Evolutionary conservation across 768 basidiomycete species (phyloP), one percentile per base, ranked within the genome.

Genomic region (Calocybe cyanea): DNA sequence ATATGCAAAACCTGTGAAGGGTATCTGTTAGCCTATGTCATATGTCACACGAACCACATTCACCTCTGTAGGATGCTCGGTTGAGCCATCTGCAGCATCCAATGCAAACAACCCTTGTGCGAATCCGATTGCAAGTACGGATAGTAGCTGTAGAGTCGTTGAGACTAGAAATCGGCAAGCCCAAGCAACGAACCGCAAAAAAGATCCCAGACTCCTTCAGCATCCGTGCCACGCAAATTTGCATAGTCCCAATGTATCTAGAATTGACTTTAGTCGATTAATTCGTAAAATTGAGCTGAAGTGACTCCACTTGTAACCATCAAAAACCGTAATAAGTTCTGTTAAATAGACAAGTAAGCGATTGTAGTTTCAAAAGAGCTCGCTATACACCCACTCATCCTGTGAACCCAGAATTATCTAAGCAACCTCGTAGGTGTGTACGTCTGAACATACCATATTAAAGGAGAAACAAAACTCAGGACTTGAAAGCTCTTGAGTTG

Each of bases 161-260:
- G 6, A 28, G 5, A 6, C 11, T 11, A 28, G 11, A 28, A 28
- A 11, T 5, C 25, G 11, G 5, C 25, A 28, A 28, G 5, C 25
- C 30, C 2, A 42, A 58, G 15, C 75, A 73, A 65, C 76, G 31
- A 55, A 94, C 87, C 41, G 87, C 87, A 64, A 94, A 92, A 69
- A 94, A 94, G 38, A 96, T 83, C 2, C 89, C 85, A 15, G 91
- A 93, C 64, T 97, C 92, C 58, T 87, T 84, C 51, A 97, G 66
- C 93, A 97, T 97, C 10, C 92, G 76, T 15, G 89, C 82, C 1
- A 95, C 82, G 50, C 93, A 94, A 21, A 97, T 92, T 60, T 95
- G 92, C 83, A 96, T 83, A 0, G 87, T 92, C 7, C 93, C 93
- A 37, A 97, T 81, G 55, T 88, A 88, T 57, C 85, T 87, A 7